Evolutionary conservation across 352 stramenopile genomes (phyloP).

Genomic region (Phytophthora pisi): DNA sequence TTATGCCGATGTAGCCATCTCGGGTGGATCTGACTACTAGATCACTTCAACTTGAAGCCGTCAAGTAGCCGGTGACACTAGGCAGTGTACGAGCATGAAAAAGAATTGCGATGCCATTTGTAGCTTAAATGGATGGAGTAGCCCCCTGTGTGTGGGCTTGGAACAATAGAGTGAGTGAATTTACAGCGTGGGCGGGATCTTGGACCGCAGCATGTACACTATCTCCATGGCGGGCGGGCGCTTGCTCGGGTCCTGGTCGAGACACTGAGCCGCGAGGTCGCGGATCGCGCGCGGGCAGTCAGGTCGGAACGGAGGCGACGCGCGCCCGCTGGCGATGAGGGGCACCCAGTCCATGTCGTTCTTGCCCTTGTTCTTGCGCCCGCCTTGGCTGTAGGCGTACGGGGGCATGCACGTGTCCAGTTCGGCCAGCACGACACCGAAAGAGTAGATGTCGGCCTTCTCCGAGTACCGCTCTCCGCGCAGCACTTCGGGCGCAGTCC

Average conservation of each 20-base stretch:
- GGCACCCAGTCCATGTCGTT: conserved; percentile 48
- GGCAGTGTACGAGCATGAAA: conserved; percentile 20
- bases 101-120: conserved; percentile 19
- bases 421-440: conserved; percentile 68
- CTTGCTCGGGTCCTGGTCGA: conserved; percentile 48
- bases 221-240: conserved; percentile 51
- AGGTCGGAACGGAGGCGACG: conserved; percentile 42
- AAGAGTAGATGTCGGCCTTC: conserved; percentile 75
- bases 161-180: conserved; percentile 7
- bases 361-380: conserved; percentile 41
- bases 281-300: conserved; percentile 45
- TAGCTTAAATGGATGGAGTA: conserved; percentile 13
- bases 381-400: conserved; percentile 45
- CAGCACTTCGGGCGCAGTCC: conserved; percentile 60
- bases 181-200: conserved; percentile 46
- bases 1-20: conserved; percentile 9
- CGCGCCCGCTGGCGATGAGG: conserved; percentile 38
- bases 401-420: conserved; percentile 65
- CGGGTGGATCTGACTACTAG: conserved; percentile 6
- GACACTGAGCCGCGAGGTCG: conserved; percentile 42
- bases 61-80: not conserved
- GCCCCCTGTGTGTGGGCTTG: not conserved
- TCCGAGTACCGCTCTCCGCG: conserved; percentile 60
- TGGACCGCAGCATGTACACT: conserved; percentile 51
- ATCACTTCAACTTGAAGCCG: conserved; percentile 9